Evolutionary conservation across 2,329 filamentous ascomycete species (phyloP).

Genomic region (Hypoxylon sp.): DNA sequence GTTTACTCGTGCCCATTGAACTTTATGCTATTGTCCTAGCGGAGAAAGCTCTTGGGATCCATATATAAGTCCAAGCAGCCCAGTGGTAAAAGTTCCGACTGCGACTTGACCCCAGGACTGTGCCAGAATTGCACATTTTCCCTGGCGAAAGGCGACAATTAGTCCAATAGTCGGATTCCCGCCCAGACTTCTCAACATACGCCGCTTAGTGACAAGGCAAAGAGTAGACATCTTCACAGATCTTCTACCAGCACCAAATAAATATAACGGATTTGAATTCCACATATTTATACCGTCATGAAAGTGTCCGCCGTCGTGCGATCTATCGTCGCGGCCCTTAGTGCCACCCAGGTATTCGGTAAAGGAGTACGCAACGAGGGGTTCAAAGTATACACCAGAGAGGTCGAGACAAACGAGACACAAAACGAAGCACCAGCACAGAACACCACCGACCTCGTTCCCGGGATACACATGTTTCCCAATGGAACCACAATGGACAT

Average conservation of each 20-base stretch:
- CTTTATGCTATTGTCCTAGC: not conserved
- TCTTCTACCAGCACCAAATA: not conserved
- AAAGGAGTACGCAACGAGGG: not conserved
- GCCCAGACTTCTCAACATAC: not conserved
- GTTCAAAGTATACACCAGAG: not conserved
- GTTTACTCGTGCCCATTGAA: not conserved
- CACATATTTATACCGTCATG: conserved; percentile 20
- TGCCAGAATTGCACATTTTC: no score
- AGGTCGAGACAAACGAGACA: not conserved
- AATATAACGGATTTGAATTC: not conserved
- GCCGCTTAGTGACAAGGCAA: not conserved
- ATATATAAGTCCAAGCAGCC: no score
- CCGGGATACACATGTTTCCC: not conserved
- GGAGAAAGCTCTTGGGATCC: not conserved
- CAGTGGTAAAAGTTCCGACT: no score
- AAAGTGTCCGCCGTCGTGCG: conserved; percentile 10
- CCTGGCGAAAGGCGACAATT: not conserved
- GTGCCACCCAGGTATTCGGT: not conserved
- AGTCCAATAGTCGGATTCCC: not conserved
- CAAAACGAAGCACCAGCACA: not conserved
- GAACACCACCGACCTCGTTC: not conserved
- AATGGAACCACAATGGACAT: not conserved
- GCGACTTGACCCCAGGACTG: no score
- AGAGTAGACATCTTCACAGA: not conserved
- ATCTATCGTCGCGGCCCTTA: conserved; percentile 5